Conservation (phyloP, 164 flowering plant species). For the Dillenia turbinata region DNA sequence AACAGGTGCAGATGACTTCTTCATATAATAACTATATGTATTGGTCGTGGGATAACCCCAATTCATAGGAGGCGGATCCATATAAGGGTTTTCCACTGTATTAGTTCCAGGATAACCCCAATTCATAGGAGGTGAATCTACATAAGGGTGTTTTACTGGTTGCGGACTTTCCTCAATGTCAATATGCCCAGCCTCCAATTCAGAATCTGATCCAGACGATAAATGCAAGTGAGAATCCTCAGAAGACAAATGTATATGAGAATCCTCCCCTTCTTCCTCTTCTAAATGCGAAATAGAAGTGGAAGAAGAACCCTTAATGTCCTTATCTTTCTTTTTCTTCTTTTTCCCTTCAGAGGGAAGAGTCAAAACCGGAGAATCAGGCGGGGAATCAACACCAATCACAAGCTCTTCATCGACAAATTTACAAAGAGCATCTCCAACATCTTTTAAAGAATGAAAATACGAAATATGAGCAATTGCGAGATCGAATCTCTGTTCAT, state of each 20-base stretch:
- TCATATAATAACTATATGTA: constrained; percentile 52
- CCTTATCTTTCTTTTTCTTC: constrained; percentile 16
- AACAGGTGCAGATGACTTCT: constrained; percentile 37
- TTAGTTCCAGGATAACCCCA: constrained; percentile 14
- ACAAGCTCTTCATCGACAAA: constrained; percentile 81
- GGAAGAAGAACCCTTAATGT: constrained; percentile 22
- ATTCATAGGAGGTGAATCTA: neutral
- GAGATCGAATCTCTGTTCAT: constrained; percentile 58
- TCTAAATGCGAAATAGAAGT: constrained; percentile 39
- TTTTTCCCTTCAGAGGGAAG: constrained; percentile 59
- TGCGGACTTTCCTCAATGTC: no score
- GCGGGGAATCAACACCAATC: constrained; percentile 22
- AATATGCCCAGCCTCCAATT: constrained; percentile 13
- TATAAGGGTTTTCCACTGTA: constrained; percentile 3
- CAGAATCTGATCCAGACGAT: constrained; percentile 29
- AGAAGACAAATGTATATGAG: constrained; percentile 5
- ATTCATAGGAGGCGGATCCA: neutral
- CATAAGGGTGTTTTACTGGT: neutral
- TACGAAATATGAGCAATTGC: constrained; percentile 79
- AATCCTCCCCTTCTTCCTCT: constrained; percentile 13
- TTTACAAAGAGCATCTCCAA: constrained; percentile 68
- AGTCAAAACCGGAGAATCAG: constrained; percentile 64
- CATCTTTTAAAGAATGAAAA: constrained; percentile 50
- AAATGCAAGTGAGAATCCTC: constrained; percentile 47
- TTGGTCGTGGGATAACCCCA: constrained; percentile 13